A percentile compares a stretch with the other conserved stretches of the same genome.
Conservation (phyloP, 352 stramenopile genomes). For the Phytophthora brassicae region DNA sequence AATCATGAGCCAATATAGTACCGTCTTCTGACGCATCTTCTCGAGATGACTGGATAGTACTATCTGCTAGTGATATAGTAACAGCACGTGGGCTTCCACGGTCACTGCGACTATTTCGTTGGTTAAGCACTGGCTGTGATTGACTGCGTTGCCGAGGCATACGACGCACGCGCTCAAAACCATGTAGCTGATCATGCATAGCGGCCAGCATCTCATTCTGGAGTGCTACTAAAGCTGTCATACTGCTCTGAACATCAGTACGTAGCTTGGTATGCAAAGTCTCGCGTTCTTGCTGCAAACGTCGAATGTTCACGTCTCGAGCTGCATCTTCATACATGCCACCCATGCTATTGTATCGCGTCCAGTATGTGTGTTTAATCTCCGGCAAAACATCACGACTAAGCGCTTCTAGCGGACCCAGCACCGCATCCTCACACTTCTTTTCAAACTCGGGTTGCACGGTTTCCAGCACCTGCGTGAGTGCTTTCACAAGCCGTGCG, state of each 20-base stretch:
- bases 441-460: constrained; percentile 47
- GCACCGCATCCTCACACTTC: constrained; percentile 46
- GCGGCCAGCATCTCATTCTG: constrained; percentile 47
- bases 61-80: constrained; percentile 1
- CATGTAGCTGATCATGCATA: constrained; percentile 41
- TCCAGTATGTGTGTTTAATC: constrained; percentile 82
- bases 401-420: constrained; percentile 45
- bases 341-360: constrained; percentile 34
- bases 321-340: constrained; percentile 23
- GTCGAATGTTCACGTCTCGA: constrained; percentile 36
- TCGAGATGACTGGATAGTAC: not conserved
- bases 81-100: not conserved
- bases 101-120: constrained; percentile 17
- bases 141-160: constrained; percentile 25
- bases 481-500: constrained; percentile 25
- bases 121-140: constrained; percentile 21
- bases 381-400: constrained; percentile 59
- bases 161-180: constrained; percentile 27
- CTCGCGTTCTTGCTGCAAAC: constrained; percentile 56
- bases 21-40: not conserved
- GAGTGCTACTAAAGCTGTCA: constrained; percentile 46
- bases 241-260: constrained; percentile 54
- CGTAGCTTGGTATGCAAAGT: constrained; percentile 45
- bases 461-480: constrained; percentile 36
- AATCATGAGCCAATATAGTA: not conserved